phyloP scores from a whole-genome alignment of 768 basidiomycete species.

The Hemileccinum rubropunctum region DNA sequence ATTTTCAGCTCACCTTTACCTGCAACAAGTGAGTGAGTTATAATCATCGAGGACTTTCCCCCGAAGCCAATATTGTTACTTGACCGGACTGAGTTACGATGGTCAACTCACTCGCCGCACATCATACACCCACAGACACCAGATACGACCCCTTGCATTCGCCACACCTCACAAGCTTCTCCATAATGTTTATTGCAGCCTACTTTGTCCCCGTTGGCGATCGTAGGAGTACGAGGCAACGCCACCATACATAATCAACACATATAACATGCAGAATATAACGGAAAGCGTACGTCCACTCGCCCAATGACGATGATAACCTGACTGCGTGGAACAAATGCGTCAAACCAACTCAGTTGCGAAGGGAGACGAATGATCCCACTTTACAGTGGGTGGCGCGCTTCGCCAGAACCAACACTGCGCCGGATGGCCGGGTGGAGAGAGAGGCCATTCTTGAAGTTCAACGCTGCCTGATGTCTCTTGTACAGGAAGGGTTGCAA shows the following conservation, averaged over 20 bases:
- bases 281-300: slow-evolving; percentile 12
- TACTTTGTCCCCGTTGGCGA: slow-evolving; percentile 25
- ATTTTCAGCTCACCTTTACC: too few relatives aligned
- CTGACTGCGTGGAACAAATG: slow-evolving; percentile 15
- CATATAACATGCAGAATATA: too few relatives aligned
- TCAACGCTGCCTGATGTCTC: background rate
- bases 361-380: background rate
- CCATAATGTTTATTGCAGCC: slow-evolving; percentile 57
- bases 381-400: slow-evolving; percentile 17
- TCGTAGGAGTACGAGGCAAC: too few relatives aligned
- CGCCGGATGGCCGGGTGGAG: slow-evolving; percentile 26
- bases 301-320: slow-evolving; percentile 21
- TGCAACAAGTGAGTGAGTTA: too few relatives aligned
- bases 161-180: too few relatives aligned
- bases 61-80: too few relatives aligned
- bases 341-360: background rate
- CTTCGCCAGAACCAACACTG: slow-evolving; percentile 24
- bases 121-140: too few relatives aligned
- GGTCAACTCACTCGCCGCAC: too few relatives aligned
- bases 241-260: too few relatives aligned
- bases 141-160: too few relatives aligned
- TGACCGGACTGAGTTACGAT: too few relatives aligned
- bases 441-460: slow-evolving; percentile 8
- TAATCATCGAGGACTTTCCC: too few relatives aligned
- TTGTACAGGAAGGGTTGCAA: slow-evolving; percentile 1